A percentile compares a stretch with the other conserved stretches of the same genome.
phyloP scores from a whole-genome alignment of 2,329 filamentous ascomycete species.

The Xylariaceae sp. region DNA sequence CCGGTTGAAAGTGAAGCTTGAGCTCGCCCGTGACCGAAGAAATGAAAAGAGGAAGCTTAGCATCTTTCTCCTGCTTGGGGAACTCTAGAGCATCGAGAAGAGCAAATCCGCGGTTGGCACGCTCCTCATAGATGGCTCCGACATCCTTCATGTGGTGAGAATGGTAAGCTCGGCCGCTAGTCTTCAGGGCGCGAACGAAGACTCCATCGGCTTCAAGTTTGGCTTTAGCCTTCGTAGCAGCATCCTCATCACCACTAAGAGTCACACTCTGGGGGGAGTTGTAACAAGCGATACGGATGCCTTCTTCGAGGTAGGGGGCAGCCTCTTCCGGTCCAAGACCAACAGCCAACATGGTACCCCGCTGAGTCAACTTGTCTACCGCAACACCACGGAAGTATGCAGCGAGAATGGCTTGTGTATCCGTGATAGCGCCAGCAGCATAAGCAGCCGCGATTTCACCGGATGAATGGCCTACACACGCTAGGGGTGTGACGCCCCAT shows the following conservation, averaged over 20 bases:
- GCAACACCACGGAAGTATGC: constrained; percentile 24
- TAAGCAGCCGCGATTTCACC: constrained; percentile 45
- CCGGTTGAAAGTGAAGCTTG: constrained; percentile 10
- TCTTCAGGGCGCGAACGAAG: constrained; percentile 16
- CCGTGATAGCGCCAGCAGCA: constrained; percentile 34
- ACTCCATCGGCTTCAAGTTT: constrained; percentile 9
- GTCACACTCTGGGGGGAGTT: constrained; percentile 23
- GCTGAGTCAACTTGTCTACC: neutral
- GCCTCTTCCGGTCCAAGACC: constrained; percentile 36
- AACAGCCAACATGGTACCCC: constrained; percentile 41
- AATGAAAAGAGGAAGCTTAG: constrained; percentile 9
- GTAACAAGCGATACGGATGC: constrained; percentile 46
- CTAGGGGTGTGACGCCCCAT: constrained; percentile 32
- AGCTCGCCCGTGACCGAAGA: constrained; percentile 13
- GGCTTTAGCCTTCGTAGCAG: neutral
- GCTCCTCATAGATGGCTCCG: constrained; percentile 13
- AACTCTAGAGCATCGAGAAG: constrained; percentile 1
- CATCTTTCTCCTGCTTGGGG: constrained; percentile 2
- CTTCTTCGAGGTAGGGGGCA: constrained; percentile 24
- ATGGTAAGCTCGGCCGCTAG: constrained; percentile 26
- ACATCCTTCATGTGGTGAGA: constrained; percentile 25
- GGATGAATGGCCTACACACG: constrained; percentile 43
- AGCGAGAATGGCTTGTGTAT: constrained; percentile 25
- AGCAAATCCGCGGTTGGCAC: neutral
- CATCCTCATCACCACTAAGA: constrained; percentile 11